Evolutionary conservation across 257 asterid genomes (phyloP).

Genomic region (Solanum virginianum): DNA sequence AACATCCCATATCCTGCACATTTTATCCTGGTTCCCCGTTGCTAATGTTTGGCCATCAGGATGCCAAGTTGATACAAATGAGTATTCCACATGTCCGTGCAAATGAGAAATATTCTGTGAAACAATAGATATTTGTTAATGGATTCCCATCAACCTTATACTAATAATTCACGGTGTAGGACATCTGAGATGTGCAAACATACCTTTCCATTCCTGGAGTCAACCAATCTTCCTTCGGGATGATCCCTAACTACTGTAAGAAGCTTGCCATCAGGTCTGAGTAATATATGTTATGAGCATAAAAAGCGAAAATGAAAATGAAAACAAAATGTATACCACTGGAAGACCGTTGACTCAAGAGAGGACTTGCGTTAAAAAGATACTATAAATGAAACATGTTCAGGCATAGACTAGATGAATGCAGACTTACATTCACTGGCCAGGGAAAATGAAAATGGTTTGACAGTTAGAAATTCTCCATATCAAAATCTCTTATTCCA

Average conservation of each 20-base stretch:
- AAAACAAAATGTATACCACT: no score
- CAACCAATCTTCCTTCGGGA: conserved; percentile 59
- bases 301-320: background rate
- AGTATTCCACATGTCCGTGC: conserved; percentile 60
- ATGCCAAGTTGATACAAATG: conserved; percentile 93
- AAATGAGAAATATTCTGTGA: conserved; percentile 39
- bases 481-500: no score
- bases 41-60: conserved; percentile 76
- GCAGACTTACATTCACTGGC: no score
- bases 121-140: no score
- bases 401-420: no score
- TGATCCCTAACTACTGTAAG: conserved; percentile 74
- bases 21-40: conserved; percentile 89
- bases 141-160: no score
- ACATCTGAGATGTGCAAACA: background rate
- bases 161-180: no score
- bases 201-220: conserved; percentile 68
- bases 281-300: conserved; percentile 64
- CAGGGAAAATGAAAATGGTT: no score
- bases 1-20: conserved; percentile 77
- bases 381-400: no score
- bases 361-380: no score
- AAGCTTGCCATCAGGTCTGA: conserved; percentile 74
- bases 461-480: no score
- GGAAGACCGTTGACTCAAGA: no score